These are phyloP conservation scores for Rhazya stricta DNA, from an alignment of 257 asterid genomes.

Conservation along the genomic window DNA sequence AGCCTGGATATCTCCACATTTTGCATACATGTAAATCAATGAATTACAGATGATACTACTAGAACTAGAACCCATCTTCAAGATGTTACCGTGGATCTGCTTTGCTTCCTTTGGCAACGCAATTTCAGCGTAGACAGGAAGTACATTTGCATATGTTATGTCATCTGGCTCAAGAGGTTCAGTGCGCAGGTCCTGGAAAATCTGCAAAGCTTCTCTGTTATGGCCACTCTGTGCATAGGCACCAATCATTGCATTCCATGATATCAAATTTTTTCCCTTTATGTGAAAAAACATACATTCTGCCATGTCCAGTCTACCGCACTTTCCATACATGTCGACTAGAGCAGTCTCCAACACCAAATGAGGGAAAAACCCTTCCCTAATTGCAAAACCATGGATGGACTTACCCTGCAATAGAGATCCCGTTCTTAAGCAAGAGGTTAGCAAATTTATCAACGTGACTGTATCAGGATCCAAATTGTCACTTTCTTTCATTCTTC, in stretches of 20 bases:
- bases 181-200: slow-evolving; percentile 26
- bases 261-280: slow-evolving; percentile 35
- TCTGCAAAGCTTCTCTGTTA: slow-evolving; percentile 35
- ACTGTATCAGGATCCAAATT: slow-evolving; percentile 41
- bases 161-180: slow-evolving; percentile 40
- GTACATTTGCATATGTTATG: slow-evolving; percentile 36
- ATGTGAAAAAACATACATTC: slow-evolving; percentile 29
- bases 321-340: slow-evolving; percentile 52
- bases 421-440: slow-evolving; percentile 40
- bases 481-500: slow-evolving; percentile 35
- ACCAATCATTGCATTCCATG: slow-evolving; percentile 57
- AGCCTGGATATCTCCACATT: slow-evolving; percentile 55
- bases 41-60: slow-evolving; percentile 35
- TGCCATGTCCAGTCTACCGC: slow-evolving; percentile 32
- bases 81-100: slow-evolving; percentile 42
- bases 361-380: slow-evolving; percentile 38
- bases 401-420: slow-evolving; percentile 38
- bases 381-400: slow-evolving; percentile 49
- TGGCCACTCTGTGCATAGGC: slow-evolving; percentile 38
- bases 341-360: slow-evolving; percentile 51
- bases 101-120: slow-evolving; percentile 55
- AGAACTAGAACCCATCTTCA: slow-evolving; percentile 34
- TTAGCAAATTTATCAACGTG: slow-evolving; percentile 62
- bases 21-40: slow-evolving; percentile 53
- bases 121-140: slow-evolving; percentile 50